phyloP scores from a whole-genome alignment of 2,329 filamentous ascomycete species.

The Sporothrix mexicana region DNA sequence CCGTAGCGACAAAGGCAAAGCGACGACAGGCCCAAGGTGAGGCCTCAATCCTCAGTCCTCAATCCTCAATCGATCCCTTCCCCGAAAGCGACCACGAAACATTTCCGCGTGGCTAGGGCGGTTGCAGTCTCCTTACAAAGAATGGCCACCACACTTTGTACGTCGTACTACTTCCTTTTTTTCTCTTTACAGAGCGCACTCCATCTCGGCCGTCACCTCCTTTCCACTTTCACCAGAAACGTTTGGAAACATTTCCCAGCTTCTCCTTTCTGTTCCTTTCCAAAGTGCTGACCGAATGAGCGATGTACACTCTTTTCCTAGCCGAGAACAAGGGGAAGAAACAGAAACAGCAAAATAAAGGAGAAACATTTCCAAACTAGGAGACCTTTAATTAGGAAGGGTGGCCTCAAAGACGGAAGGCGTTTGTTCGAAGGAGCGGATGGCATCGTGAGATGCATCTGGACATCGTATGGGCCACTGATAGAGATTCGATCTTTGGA shows the following conservation, averaged over 20 bases:
- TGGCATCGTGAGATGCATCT: slow-evolving; percentile 6
- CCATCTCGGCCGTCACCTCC: slow-evolving; percentile 4
- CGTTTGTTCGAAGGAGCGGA: neutral
- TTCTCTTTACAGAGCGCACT: neutral
- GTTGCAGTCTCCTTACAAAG: neutral
- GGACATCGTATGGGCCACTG: neutral
- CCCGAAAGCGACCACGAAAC: slow-evolving; percentile 24
- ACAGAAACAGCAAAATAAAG: slow-evolving; percentile 38
- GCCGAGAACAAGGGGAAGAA: slow-evolving; percentile 35
- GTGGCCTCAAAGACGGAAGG: neutral
- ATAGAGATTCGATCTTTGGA: no score
- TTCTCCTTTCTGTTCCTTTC: neutral
- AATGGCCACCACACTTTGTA: neutral
- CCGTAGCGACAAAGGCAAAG: neutral
- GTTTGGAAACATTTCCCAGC: slow-evolving; percentile 31
- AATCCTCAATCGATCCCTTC: slow-evolving; percentile 7
- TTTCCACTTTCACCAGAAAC: slow-evolving; percentile 15
- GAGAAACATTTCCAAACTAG: slow-evolving; percentile 29
- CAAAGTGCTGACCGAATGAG: neutral
- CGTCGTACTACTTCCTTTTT: no score
- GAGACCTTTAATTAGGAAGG: neutral
- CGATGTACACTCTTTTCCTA: neutral
- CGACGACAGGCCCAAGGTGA: neutral
- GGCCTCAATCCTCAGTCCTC: slow-evolving; percentile 21
- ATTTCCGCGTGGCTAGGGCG: neutral